Conservation (phyloP, 345 rosid genomes). For the Hirschfeldia incana region DNA sequence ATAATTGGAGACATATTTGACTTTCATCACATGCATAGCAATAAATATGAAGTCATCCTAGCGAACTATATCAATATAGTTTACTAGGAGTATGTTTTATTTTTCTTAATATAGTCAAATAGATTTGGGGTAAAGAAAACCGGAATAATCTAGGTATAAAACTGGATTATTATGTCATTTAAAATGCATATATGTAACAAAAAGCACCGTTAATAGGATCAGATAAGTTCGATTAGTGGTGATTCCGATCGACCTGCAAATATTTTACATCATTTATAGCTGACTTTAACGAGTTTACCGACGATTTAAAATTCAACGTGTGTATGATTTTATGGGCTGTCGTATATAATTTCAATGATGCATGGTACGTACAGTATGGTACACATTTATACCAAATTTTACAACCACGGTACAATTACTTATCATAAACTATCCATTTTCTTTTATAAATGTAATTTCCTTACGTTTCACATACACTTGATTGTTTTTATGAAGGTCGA, state of each 20-base stretch:
- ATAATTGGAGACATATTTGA: not conserved
- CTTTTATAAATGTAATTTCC: not conserved
- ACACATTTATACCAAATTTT: not conserved
- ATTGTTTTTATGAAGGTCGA: not conserved
- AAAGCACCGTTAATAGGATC: not conserved
- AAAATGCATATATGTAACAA: not conserved
- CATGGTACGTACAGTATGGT: not conserved
- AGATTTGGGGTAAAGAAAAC: not conserved
- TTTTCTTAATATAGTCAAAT: not conserved
- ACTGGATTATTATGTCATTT: not conserved
- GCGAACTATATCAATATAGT: not conserved
- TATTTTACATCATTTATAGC: not conserved
- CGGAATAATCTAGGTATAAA: not conserved
- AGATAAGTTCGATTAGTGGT: not conserved
- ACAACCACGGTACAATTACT: not conserved
- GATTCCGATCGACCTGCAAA: not conserved
- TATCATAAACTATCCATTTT: not conserved
- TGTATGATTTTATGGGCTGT: not conserved
- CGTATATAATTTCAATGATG: not conserved
- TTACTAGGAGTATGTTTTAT: not conserved
- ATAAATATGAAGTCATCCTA: slow-evolving; percentile 12
- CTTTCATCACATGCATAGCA: slow-evolving; percentile 31
- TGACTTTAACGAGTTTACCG: not conserved
- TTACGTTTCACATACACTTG: not conserved
- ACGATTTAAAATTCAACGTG: not conserved